phyloP scores from a whole-genome alignment of 73 alveolate species.

The Halteria grandinella region DNA sequence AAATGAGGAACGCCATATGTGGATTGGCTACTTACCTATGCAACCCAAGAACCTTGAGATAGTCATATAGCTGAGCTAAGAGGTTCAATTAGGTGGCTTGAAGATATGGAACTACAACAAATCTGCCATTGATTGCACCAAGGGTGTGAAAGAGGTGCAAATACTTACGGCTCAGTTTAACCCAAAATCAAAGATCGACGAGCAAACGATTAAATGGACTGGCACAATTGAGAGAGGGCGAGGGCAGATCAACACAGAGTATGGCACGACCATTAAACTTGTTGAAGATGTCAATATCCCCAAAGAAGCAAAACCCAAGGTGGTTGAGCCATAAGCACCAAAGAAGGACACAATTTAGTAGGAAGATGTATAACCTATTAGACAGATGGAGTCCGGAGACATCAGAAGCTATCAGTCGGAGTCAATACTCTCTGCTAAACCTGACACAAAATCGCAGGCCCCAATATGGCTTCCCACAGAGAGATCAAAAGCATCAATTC shows the following conservation, averaged over 20 bases:
- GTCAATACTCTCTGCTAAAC: too few species aligned
- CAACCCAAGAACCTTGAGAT: slow-evolving; percentile 80
- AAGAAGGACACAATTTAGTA: slow-evolving; percentile 25
- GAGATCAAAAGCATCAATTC: too few species aligned
- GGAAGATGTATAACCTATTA: too few species aligned
- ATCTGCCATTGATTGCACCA: slow-evolving; percentile 75
- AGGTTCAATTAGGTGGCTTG: slow-evolving; percentile 68
- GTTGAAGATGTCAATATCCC: slow-evolving; percentile 48
- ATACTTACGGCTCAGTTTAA: too few species aligned
- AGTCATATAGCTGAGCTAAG: slow-evolving; percentile 49
- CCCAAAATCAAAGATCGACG: too few species aligned
- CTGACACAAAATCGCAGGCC: too few species aligned
- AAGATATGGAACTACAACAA: slow-evolving; percentile 84
- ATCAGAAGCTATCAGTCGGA: too few species aligned
- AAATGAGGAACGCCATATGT: slow-evolving; percentile 81
- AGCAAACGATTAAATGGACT: slow-evolving; percentile 47
- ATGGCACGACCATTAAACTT: slow-evolving; percentile 64
- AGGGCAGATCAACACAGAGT: slow-evolving; percentile 75
- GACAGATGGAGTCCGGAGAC: too few species aligned
- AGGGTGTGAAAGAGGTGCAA: slow-evolving; percentile 81
- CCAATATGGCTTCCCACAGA: too few species aligned
- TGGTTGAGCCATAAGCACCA: not conserved
- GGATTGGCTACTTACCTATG: slow-evolving; percentile 84
- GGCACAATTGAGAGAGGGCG: slow-evolving; percentile 73
- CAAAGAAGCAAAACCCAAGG: too few species aligned